phyloP scores from a whole-genome alignment of 768 basidiomycete species.

The Russula sp. region DNA sequence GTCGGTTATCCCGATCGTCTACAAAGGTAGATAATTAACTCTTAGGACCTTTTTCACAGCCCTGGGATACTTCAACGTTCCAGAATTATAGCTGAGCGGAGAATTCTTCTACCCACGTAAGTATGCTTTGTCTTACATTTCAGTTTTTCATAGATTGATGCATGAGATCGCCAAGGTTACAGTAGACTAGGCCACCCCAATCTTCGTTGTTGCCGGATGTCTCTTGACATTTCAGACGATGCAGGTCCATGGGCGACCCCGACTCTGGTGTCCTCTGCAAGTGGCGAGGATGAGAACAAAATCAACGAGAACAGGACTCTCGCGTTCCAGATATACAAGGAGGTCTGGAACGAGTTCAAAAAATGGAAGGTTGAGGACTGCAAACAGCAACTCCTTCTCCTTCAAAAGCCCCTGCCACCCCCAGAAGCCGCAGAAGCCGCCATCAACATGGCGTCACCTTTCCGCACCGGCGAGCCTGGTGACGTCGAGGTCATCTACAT shows the following conservation, averaged over 20 bases:
- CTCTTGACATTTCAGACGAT: background rate
- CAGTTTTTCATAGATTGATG: background rate
- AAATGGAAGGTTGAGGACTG: constrained; percentile 24
- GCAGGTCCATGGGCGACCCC: background rate
- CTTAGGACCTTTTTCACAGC: too few species aligned
- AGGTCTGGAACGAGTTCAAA: constrained; percentile 26
- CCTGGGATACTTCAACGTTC: background rate
- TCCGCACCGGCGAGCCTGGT: background rate
- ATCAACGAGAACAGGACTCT: background rate
- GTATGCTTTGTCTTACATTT: background rate
- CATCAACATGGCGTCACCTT: background rate
- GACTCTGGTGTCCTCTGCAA: background rate
- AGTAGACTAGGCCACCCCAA: background rate
- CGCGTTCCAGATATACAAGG: constrained; percentile 16
- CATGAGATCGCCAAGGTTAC: background rate
- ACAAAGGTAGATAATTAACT: background rate
- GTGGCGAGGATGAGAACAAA: background rate
- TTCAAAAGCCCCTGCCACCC: constrained; percentile 14
- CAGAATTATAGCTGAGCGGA: background rate
- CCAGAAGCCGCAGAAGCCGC: background rate
- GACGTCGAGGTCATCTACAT: constrained; percentile 3
- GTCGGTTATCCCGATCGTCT: background rate
- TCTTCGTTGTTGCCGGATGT: background rate
- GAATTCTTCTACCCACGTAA: background rate
- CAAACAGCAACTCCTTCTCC: constrained; percentile 12